Evolutionary conservation across 2,329 filamentous ascomycete genomes (phyloP), one percentile per base, ranked within the genome.

Genomic region (Chaetoscypha palmicola): DNA sequence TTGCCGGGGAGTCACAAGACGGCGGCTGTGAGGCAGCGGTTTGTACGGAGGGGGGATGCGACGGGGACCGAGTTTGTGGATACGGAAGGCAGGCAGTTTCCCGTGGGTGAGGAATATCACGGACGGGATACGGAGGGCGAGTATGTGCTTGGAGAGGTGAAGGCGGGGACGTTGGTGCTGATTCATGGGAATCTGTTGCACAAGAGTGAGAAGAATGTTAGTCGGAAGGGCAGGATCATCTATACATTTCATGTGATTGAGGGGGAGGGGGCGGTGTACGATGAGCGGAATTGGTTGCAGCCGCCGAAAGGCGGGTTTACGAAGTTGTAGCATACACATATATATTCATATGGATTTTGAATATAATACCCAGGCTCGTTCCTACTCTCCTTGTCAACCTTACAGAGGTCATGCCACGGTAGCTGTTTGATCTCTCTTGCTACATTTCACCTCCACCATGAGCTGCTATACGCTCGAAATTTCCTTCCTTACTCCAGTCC

Each of bases 221-320:
- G 90, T 62, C 67, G 74, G 52, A 91, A 87, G 71, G 89, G 90
- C 17, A 74, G 91, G 53, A 94, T 92, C 62, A 95, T 96, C 42
- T 98, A 97, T 66, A 97, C 92, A 0, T 98, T 97, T 64, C 92
- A 98, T 69, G 78, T 94, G 46, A 97, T 97, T 59, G 92, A 97
- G 67, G 86, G 84, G 0, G 76, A 83, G 16, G 74, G 66, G 0
- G 70, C 80, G 33, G 70, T 68, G 43, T 98, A 97, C 64, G 92
- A 97, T 65, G 75, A 76, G 66, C 74, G 74, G 66, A 98, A 98
- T 66, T 97, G 92, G 92, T 66, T 98, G 63, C 91, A 96, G 68
- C 88, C 90, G 46, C 83, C 88, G 0, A 69, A 72, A 31, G 76
- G 77, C 32, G 90, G 87, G 0, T 96, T 98, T 61, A 90, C 58